Percentiles rank a stretch among this genome's conserved stretches.
Evolutionary conservation across 441 rosid genomes (phyloP).

Genomic region (Gossypium schwendimanii): DNA sequence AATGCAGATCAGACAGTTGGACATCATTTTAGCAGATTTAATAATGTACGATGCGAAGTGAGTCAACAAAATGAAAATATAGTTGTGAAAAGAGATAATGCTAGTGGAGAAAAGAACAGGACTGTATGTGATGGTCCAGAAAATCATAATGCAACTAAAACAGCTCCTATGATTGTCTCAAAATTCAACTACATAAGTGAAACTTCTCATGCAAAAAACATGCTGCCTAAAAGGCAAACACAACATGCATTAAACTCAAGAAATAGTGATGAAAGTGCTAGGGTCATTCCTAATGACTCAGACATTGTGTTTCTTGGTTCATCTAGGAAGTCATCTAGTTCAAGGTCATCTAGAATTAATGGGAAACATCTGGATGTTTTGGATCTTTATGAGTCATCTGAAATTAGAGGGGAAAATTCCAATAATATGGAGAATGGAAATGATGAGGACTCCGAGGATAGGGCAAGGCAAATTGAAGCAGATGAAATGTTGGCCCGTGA

Average conservation of each 20-base stretch:
- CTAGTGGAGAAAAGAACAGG: constrained; percentile 19
- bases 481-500: constrained; percentile 85
- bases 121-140: constrained; percentile 10
- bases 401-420: constrained; percentile 19
- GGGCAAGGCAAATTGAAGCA: constrained; percentile 73
- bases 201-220: constrained; percentile 21
- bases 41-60: constrained; percentile 21
- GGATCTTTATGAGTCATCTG: constrained; percentile 45
- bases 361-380: constrained; percentile 27
- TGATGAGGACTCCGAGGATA: constrained; percentile 41
- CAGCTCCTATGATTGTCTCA: constrained; percentile 20
- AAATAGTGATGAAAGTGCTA: constrained; percentile 32
- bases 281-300: constrained; percentile 32
- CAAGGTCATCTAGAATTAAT: constrained; percentile 43
- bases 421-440: constrained; percentile 23
- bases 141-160: constrained; percentile 15
- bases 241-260: constrained; percentile 29
- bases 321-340: constrained; percentile 47
- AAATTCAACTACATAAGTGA: constrained; percentile 16
- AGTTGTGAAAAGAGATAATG: constrained; percentile 23
- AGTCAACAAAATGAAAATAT: constrained; percentile 14
- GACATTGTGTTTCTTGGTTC: constrained; percentile 45
- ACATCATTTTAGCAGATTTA: constrained; percentile 19
- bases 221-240: constrained; percentile 38
- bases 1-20: constrained; percentile 18